Percentiles rank a stretch among this genome's conserved stretches.
Evolutionary conservation across 441 rosid species (phyloP).

Genomic region (Melastoma candidum): DNA sequence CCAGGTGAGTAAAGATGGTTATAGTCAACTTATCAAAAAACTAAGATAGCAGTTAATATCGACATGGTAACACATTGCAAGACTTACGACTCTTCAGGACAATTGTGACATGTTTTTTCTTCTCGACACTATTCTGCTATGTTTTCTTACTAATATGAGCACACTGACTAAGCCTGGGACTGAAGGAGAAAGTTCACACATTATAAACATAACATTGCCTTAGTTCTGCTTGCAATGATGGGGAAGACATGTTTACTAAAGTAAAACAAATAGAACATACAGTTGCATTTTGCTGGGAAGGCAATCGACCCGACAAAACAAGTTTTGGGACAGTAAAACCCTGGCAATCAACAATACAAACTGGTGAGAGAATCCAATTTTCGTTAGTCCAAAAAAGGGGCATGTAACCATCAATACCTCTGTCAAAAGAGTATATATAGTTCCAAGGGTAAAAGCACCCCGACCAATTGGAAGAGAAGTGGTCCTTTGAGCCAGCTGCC

Average conservation of each 20-base stretch:
- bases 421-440: conserved; percentile 87
- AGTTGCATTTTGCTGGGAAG: conserved; percentile 99
- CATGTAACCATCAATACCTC: conserved; percentile 35
- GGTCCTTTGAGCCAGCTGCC: conserved; percentile 98
- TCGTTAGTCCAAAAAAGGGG: not conserved
- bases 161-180: too few species aligned
- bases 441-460: conserved; percentile 95
- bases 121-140: too few species aligned
- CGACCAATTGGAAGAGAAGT: conserved; percentile 98
- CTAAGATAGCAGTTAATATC: conserved; percentile 5
- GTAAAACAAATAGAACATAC: conserved; percentile 40
- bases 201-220: not conserved
- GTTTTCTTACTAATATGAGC: too few species aligned
- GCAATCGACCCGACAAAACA: conserved; percentile 97
- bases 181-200: too few species aligned
- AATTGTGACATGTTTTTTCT: too few species aligned
- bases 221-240: conserved; percentile 9
- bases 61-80: not conserved
- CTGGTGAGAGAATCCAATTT: not conserved
- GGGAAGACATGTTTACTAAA: conserved; percentile 7
- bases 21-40: conserved; percentile 8
- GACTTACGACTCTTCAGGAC: too few species aligned
- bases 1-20: conserved; percentile 11
- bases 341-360: conserved; percentile 27
- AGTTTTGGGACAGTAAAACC: conserved; percentile 97